These are phyloP conservation scores for Mercurialis annua DNA, from an alignment of 345 rosid species.

Conservation along the genomic window DNA sequence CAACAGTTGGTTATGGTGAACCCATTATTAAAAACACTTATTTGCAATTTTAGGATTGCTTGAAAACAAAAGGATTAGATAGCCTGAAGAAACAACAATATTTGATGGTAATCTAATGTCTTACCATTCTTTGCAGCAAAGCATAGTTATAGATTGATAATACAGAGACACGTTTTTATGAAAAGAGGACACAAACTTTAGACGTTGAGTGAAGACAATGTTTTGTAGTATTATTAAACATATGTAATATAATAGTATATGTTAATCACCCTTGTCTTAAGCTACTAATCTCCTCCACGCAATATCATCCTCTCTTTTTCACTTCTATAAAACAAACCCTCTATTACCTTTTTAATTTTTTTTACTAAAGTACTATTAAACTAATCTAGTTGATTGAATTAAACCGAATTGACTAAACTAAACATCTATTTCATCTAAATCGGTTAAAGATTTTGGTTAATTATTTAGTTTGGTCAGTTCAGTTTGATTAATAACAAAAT, in stretches of 20 bases:
- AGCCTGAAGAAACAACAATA: conserved; percentile 3
- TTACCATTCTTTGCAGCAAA: neutral
- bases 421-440: no score
- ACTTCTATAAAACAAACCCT: conserved; percentile 1
- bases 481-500: no score
- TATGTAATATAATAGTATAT: neutral
- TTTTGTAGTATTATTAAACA: neutral
- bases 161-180: neutral
- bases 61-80: neutral
- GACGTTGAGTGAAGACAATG: conserved; percentile 19
- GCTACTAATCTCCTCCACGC: conserved; percentile 18
- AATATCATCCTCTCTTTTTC: neutral
- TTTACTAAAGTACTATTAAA: no score
- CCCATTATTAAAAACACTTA: no score
- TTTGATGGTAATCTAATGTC: neutral
- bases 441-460: no score
- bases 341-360: conserved; percentile 1
- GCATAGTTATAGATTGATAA: neutral
- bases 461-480: no score
- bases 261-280: neutral
- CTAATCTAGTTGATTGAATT: no score
- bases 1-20: no score
- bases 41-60: no score
- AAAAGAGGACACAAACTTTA: neutral
- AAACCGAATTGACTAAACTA: no score